Evolutionary conservation across 2,329 filamentous ascomycete species (phyloP).

Genomic region (Metarhizium rileyi): DNA sequence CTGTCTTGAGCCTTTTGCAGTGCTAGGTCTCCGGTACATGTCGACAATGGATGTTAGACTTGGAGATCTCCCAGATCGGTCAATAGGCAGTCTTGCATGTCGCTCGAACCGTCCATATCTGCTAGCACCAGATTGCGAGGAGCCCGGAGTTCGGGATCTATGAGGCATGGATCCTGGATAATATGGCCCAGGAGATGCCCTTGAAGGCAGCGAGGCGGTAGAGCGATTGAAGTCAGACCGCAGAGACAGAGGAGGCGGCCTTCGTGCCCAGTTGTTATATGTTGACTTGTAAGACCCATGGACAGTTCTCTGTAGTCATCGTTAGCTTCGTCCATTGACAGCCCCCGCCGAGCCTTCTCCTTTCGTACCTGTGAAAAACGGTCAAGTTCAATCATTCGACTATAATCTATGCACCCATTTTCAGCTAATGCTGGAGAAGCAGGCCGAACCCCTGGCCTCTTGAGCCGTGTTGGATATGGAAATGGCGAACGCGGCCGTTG

Average conservation of each 20-base stretch:
- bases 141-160: constrained; percentile 27
- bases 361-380: constrained; percentile 34
- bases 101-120: constrained; percentile 19
- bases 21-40: constrained; percentile 29
- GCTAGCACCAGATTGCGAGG: constrained; percentile 17
- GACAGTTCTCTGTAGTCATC: constrained; percentile 30
- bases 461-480: constrained; percentile 47
- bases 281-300: constrained; percentile 32
- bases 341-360: not conserved
- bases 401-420: constrained; percentile 37
- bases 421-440: constrained; percentile 40
- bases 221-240: constrained; percentile 32
- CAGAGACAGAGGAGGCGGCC: constrained; percentile 28
- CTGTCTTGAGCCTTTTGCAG: constrained; percentile 17
- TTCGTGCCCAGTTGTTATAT: constrained; percentile 25
- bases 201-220: constrained; percentile 27
- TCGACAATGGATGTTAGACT: constrained; percentile 42
- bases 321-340: constrained; percentile 4
- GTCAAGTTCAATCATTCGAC: constrained; percentile 40
- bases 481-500: constrained; percentile 50
- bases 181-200: constrained; percentile 17
- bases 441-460: constrained; percentile 40
- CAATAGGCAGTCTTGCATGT: constrained; percentile 25
- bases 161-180: constrained; percentile 11
- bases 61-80: constrained; percentile 31